Evolutionary conservation across 495 filamentous ascomycete genomes (phyloP), one percentile per base, ranked within the genome.

Genomic region (Schizothecium vesticola): DNA sequence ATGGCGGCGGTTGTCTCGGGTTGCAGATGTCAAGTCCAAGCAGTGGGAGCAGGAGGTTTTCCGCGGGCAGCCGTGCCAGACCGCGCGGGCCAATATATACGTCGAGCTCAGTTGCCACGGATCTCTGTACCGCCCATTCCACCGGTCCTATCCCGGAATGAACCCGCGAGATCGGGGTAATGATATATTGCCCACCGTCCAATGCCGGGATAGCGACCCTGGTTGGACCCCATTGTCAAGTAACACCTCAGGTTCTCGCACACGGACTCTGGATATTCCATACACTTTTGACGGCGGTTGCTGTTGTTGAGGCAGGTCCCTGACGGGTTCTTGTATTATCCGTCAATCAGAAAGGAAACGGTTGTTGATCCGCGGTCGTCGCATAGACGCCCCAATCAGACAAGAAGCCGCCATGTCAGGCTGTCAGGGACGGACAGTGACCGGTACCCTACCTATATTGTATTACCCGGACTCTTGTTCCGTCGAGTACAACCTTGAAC

Each of bases 1-100:
- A 51, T 51, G 16, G n/a, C 25, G 61, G 61, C 29, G 61, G n/a
- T 33, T 64, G 31, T 64, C 61, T 12, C 61, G 61, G 16, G 43
- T 51, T n/a, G 16, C 43, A 51, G 43, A 51, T 51, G 31, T n/a
- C 43, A 7, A 51, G 43, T 51, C 16, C 43, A 51, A 11, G 10
- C 31, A 33, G 31, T 33, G 31, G 31, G 31, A 33, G 31, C 31
- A 33, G 3, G 7, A 51, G 19, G 8, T 13, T 16, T 43, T 36
- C 31, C 12, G 1, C 13, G 33, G 12, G 3, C 13, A 29, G 33
- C 33, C 33, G 33, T 19, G 33, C 13, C 43, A n/a, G 43, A 8
- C 19, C 19, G 12, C 31, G 19, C 43, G 43, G 16, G 7, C 19
- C 5, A 8, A 51, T 51, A 51, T 51, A 51, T 51, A 51, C 7